Evolutionary conservation across 306 rosid genomes (phyloP).

Genomic region (Heteromeles arbutifolia): DNA sequence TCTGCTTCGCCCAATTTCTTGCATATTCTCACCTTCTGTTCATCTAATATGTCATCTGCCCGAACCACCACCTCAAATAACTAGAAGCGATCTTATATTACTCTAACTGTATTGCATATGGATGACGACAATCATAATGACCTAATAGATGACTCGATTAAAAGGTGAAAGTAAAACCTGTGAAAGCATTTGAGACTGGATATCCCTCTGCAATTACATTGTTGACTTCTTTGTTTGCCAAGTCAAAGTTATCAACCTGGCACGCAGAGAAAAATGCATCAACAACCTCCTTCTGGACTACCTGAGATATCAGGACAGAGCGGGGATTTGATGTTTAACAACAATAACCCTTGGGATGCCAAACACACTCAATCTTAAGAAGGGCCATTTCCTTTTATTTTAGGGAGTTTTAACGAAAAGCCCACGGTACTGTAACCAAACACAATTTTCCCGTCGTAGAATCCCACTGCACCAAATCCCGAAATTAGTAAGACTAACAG

Average conservation of each 20-base stretch:
- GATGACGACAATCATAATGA: background rate
- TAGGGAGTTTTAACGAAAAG: too few species aligned
- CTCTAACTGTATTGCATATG: background rate
- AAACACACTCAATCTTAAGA: background rate
- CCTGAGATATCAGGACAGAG: constrained; percentile 34
- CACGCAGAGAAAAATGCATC: constrained; percentile 56
- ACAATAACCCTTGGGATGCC: background rate
- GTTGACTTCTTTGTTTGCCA: constrained; percentile 81
- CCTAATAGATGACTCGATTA: background rate
- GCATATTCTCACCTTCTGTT: constrained; percentile 83
- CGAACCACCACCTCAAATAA: constrained; percentile 67
- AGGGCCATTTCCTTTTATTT: too few species aligned
- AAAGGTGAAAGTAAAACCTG: constrained; percentile 41
- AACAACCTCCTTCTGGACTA: constrained; percentile 57
- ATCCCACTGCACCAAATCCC: background rate
- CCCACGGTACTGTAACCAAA: too few species aligned
- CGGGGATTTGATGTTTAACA: background rate
- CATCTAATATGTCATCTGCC: constrained; percentile 69
- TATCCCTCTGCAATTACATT: constrained; percentile 89
- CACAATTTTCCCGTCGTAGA: background rate
- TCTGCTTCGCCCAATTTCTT: constrained; percentile 85
- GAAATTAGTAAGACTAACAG: background rate
- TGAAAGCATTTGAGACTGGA: constrained; percentile 77
- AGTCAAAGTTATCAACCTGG: constrained; percentile 80
- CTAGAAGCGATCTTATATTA: constrained; percentile 31